Conservation (phyloP, 345 rosid species). For the Barbarea vulgaris region DNA sequence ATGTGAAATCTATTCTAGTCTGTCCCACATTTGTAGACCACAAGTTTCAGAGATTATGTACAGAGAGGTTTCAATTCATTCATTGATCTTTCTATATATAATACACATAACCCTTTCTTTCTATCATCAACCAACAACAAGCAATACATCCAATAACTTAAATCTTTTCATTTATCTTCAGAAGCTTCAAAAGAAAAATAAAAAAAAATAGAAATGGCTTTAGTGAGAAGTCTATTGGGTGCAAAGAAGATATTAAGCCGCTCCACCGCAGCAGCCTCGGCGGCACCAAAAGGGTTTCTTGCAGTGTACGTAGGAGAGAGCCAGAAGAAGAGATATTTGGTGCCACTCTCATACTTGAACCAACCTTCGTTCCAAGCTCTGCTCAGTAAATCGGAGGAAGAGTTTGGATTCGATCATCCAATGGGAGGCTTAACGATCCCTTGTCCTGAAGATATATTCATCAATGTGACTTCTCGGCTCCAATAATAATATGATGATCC, state of each 20-base stretch:
- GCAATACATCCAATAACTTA: neutral
- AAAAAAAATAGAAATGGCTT: conserved; percentile 23
- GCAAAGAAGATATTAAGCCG: conserved; percentile 32
- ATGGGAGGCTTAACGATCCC: conserved; percentile 63
- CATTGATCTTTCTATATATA: conserved; percentile 24
- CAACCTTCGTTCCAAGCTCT: conserved; percentile 51
- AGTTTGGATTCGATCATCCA: conserved; percentile 54
- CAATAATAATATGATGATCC: conserved; percentile 19
- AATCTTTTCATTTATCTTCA: conserved; percentile 24
- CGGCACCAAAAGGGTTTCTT: conserved; percentile 50
- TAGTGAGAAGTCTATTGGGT: conserved; percentile 31
- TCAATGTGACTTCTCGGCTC: conserved; percentile 45
- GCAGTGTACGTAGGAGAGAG: conserved; percentile 61
- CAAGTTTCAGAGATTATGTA: neutral
- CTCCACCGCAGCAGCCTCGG: neutral
- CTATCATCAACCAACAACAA: conserved; percentile 32
- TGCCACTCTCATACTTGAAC: conserved; percentile 50
- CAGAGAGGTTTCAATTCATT: neutral
- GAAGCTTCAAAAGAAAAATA: neutral
- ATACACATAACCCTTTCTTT: neutral
- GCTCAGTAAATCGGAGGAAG: conserved; percentile 55
- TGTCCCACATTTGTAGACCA: conserved; percentile 20
- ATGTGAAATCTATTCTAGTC: conserved; percentile 5
- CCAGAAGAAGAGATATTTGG: conserved; percentile 49
- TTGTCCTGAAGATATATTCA: conserved; percentile 52